These are phyloP conservation scores for Tolypocladium cylindrosporum DNA, from an alignment of 2,329 filamentous ascomycete genomes.

Conservation along the genomic window DNA sequence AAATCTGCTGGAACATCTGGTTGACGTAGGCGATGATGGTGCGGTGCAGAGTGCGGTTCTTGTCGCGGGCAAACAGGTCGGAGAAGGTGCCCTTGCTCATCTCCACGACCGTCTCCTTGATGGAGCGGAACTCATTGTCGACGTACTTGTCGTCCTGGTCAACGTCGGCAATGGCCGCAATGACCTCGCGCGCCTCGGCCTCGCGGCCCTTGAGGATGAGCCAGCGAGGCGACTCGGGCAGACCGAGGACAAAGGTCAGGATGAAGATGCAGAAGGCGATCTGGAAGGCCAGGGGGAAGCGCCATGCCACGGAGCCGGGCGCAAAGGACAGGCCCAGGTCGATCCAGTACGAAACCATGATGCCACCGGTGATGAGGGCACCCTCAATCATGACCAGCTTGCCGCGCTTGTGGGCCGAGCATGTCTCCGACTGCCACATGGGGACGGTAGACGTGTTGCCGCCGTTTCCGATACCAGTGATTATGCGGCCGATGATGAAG, in stretches of 20 bases:
- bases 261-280: slow-evolving; percentile 51
- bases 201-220: slow-evolving; percentile 34
- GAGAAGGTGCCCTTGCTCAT: slow-evolving; percentile 49
- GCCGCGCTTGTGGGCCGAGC: slow-evolving; percentile 45
- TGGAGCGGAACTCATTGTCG: slow-evolving; percentile 46
- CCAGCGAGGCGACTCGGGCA: slow-evolving; percentile 45
- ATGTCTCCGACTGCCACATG: slow-evolving; percentile 53
- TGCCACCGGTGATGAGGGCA: slow-evolving; percentile 45
- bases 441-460: slow-evolving; percentile 46
- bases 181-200: slow-evolving; percentile 35
- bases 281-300: slow-evolving; percentile 48
- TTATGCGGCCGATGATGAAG: slow-evolving; percentile 47
- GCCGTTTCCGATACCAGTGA: slow-evolving; percentile 49
- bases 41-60: slow-evolving; percentile 48
- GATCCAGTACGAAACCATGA: slow-evolving; percentile 51
- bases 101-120: slow-evolving; percentile 60
- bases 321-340: slow-evolving; percentile 47
- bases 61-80: slow-evolving; percentile 46
- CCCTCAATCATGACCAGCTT: slow-evolving; percentile 53
- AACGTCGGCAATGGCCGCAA: slow-evolving; percentile 43
- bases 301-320: slow-evolving; percentile 32
- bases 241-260: slow-evolving; percentile 36
- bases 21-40: slow-evolving; percentile 51
- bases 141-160: slow-evolving; percentile 48
- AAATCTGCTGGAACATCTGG: slow-evolving; percentile 57